Evolutionary conservation across 352 stramenopile species (phyloP).

Genomic region (Bremia lactucae): DNA sequence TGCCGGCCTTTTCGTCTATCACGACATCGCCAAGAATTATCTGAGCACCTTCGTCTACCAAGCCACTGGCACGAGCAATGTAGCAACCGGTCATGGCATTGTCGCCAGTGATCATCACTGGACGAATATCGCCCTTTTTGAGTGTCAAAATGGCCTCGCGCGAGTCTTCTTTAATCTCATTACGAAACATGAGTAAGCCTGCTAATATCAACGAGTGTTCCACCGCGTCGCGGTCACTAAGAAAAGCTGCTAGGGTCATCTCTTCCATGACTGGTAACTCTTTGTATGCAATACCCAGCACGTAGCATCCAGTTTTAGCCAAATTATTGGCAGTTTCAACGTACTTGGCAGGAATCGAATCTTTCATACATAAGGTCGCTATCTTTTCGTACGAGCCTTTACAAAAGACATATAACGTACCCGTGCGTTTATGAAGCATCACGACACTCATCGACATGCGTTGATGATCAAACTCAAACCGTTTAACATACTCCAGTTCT

Average conservation of each 20-base stretch:
- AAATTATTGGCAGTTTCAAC: slow-evolving; percentile 37
- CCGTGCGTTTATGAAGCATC: slow-evolving; percentile 45
- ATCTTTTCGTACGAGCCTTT: slow-evolving; percentile 88
- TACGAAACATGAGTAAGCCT: slow-evolving; percentile 86
- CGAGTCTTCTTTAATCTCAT: slow-evolving; percentile 82
- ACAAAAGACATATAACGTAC: slow-evolving; percentile 67
- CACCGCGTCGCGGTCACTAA: slow-evolving; percentile 57
- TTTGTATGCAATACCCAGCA: slow-evolving; percentile 74
- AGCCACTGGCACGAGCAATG: slow-evolving; percentile 57
- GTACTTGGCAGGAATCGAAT: slow-evolving; percentile 66
- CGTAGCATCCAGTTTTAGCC: slow-evolving; percentile 81
- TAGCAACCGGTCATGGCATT: slow-evolving; percentile 75
- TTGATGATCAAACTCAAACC: slow-evolving; percentile 88
- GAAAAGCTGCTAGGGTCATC: slow-evolving; percentile 25
- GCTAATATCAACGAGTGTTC: slow-evolving; percentile 64
- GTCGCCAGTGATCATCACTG: slow-evolving; percentile 86
- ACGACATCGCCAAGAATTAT: slow-evolving; percentile 63
- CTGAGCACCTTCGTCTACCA: slow-evolving; percentile 32
- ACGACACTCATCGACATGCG: slow-evolving; percentile 88
- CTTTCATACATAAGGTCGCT: slow-evolving; percentile 34
- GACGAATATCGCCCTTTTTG: slow-evolving; percentile 61
- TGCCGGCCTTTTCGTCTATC: slow-evolving; percentile 18
- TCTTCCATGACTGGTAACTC: slow-evolving; percentile 31
- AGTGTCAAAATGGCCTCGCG: slow-evolving; percentile 63
- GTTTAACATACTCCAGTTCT: slow-evolving; percentile 73